Evolutionary conservation across 164 flowering plant species (phyloP), one percentile per base, ranked within the genome.

Genomic region (grape (Vitis vinifera)): DNA sequence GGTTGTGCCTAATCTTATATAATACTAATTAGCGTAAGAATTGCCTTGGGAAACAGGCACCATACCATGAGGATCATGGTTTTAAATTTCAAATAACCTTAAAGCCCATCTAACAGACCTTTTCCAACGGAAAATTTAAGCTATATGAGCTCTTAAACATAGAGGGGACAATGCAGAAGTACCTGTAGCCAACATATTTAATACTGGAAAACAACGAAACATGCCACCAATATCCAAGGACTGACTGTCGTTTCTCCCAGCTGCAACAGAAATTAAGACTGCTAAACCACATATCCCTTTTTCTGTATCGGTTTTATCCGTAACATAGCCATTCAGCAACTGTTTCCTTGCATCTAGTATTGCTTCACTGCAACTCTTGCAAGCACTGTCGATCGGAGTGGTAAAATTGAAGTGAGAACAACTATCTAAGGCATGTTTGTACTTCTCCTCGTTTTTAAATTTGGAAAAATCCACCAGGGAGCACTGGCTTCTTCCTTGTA

Each of bases 201-300:
- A 64, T 64, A 72, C 75, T 15, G 69, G 81, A 72, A 88, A 72
- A 63, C 95, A 88, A 10, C 85, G 63, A 49, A 69, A 82, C 70
- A 84, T 83, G 60, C 84, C 80, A 10, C 65, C 69, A 12, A 77
- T 47, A 37, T 37, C 44, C 68, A 61, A 74, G 4, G 71, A 57
- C 10, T 7, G 56, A 69, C 85, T 55, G 6, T 29, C 65, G 15
- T 72, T 47, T 6, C 57, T 72, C 14, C 14, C 57, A 8, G 84
- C 77, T 7, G 82, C 79, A 55, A 84, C 51, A 15, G 82, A 62
- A 15, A 73, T 66, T 29, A 85, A 67, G 13, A 78, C 73, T 1
- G 79, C 83, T 0, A 79, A 68, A 15, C 68, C 73, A 69, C 91
- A 89, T 13, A 76, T n/a, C 2, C 72, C 75, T 23, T 9, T 76